These are phyloP conservation scores for Pulicaria dysenterica DNA, from an alignment of 129 eudicot species.

Conservation along the genomic window DNA sequence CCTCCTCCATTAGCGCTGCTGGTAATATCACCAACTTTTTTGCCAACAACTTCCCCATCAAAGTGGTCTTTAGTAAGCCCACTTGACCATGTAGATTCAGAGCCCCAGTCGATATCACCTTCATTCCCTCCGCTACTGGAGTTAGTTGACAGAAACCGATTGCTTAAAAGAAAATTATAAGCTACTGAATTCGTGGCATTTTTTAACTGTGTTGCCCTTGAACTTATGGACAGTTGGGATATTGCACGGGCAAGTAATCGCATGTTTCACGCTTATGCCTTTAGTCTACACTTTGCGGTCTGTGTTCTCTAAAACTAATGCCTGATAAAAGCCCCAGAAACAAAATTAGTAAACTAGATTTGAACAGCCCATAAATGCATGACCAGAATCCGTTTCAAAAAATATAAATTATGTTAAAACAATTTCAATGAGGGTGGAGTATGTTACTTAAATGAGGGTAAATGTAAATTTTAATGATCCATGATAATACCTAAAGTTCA, in stretches of 20 bases:
- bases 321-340: constrained; percentile 13
- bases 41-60: constrained; percentile 77
- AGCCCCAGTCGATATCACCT: constrained; percentile 68
- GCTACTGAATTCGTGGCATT: constrained; percentile 22
- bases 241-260: constrained; percentile 36
- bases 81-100: constrained; percentile 66
- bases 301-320: constrained; percentile 23
- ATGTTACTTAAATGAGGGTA: neutral
- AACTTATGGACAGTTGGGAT: constrained; percentile 33
- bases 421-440: neutral
- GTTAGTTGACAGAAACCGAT: constrained; percentile 42
- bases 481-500: neutral
- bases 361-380: neutral
- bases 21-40: constrained; percentile 25
- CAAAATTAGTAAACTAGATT: constrained; percentile 8
- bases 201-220: constrained; percentile 27
- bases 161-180: constrained; percentile 26
- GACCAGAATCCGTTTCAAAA: neutral
- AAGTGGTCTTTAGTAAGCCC: constrained; percentile 78
- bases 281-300: constrained; percentile 17
- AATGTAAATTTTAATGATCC: neutral
- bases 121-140: constrained; percentile 42
- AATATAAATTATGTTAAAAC: neutral
- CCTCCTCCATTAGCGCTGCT: constrained; percentile 24
- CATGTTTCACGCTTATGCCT: constrained; percentile 34